phyloP scores from a whole-genome alignment of 139 green algal species.

The Zygnema circumcarinatum region DNA sequence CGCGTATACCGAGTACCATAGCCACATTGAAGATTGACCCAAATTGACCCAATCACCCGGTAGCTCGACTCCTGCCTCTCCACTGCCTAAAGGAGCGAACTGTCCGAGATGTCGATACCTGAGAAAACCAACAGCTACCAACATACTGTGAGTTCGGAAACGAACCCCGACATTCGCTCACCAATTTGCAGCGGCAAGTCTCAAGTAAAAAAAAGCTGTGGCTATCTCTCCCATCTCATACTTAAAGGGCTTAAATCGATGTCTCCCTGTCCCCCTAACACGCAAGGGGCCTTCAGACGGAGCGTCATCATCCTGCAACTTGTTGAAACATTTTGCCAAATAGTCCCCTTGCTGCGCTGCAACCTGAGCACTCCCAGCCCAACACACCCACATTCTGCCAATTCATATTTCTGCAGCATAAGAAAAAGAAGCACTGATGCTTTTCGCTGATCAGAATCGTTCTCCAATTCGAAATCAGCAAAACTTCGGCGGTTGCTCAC shows the following conservation, averaged over 20 bases:
- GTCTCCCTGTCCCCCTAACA: neutral
- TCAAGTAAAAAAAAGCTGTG: too few relatives aligned
- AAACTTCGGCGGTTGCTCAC: neutral
- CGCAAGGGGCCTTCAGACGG: conserved; percentile 4
- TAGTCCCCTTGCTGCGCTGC: conserved; percentile 48
- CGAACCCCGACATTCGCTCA: too few relatives aligned
- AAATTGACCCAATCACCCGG: conserved; percentile 37
- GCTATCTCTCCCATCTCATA: too few relatives aligned
- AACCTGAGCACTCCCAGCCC: too few relatives aligned
- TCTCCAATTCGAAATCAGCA: neutral
- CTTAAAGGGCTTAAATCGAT: conserved; percentile 38
- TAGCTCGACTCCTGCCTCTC: conserved; percentile 15
- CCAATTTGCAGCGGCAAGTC: too few relatives aligned
- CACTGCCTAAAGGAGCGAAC: conserved; percentile 21
- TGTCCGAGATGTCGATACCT: conserved; percentile 34
- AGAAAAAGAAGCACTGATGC: neutral
- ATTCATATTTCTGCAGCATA: neutral
- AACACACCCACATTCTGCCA: neutral
- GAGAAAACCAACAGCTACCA: too few relatives aligned
- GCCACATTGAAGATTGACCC: conserved; percentile 27
- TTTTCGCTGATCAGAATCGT: neutral
- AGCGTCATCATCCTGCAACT: neutral
- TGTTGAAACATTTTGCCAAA: conserved; percentile 43
- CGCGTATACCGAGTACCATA: conserved; percentile 47
- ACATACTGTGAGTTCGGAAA: too few relatives aligned